phyloP scores from a whole-genome alignment of 2,329 filamentous ascomycete species.

The Aspergillus sp. region DNA sequence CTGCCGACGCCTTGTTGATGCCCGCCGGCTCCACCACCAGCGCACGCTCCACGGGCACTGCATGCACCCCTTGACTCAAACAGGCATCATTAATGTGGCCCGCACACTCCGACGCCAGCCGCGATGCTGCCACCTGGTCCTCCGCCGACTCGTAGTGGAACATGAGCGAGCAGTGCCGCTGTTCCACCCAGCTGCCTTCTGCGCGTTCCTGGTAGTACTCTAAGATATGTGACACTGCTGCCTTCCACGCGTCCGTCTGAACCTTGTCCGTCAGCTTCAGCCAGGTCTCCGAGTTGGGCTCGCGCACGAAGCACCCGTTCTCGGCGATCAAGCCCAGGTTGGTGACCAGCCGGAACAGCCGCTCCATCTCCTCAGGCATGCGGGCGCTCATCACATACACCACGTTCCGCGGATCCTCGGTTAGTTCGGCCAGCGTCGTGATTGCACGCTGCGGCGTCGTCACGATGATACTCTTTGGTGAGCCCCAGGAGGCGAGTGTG shows the following conservation, averaged over 20 bases:
- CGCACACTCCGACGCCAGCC: constrained; percentile 84
- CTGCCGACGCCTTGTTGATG: constrained; percentile 85
- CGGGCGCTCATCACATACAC: constrained; percentile 94
- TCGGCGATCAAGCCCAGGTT: constrained; percentile 89
- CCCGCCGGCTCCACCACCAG: constrained; percentile 82
- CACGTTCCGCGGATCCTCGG: constrained; percentile 76
- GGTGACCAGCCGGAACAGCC: constrained; percentile 79
- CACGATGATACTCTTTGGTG: constrained; percentile 79
- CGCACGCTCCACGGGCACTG: constrained; percentile 75
- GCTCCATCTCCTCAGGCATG: constrained; percentile 82
- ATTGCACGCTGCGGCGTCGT: constrained; percentile 84
- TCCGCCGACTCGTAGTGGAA: constrained; percentile 87
- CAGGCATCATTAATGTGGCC: constrained; percentile 96
- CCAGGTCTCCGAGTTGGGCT: constrained; percentile 70
- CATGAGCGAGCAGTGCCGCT: constrained; percentile 85
- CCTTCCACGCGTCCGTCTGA: constrained; percentile 76
- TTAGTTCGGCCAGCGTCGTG: constrained; percentile 77
- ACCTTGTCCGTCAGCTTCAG: constrained; percentile 72
- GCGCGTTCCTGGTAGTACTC: constrained; percentile 88
- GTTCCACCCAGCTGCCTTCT: constrained; percentile 83
- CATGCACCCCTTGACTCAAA: constrained; percentile 78
- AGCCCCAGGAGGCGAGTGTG: constrained; percentile 84
- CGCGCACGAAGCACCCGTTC: constrained; percentile 87
- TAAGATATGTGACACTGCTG: constrained; percentile 77
- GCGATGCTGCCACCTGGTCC: constrained; percentile 71